Conservation (phyloP, 2,329 filamentous ascomycete genomes). For the Fusarium protoensiforme region DNA sequence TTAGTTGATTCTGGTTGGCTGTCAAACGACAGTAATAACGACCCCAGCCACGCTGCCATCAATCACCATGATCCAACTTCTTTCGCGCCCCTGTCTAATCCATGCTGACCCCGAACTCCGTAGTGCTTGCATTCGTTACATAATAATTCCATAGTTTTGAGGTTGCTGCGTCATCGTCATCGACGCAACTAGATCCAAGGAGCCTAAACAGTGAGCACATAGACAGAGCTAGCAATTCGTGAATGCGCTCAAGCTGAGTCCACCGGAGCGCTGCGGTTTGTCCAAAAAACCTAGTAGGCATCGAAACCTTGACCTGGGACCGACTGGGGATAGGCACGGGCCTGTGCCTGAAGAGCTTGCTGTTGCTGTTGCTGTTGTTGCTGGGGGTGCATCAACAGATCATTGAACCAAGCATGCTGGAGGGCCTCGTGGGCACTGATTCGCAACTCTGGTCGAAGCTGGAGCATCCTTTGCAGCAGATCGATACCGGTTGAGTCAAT, state of each 20-base stretch:
- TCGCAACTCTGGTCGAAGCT: constrained; percentile 89
- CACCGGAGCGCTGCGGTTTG: neutral
- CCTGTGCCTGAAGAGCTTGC: constrained; percentile 56
- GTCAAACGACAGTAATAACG: constrained; percentile 5
- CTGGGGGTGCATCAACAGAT: constrained; percentile 70
- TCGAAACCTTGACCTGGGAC: constrained; percentile 54
- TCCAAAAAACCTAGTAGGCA: constrained; percentile 44
- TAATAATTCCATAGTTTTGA: constrained; percentile 22
- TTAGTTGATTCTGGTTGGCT: constrained; percentile 25
- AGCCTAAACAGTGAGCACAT: neutral
- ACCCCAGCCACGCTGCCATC: constrained; percentile 14
- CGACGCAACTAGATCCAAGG: constrained; percentile 12
- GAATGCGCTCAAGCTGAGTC: neutral
- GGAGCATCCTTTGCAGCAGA: constrained; percentile 89
- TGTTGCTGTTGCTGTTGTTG: constrained; percentile 53
- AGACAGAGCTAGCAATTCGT: constrained; percentile 9
- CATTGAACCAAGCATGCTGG: constrained; percentile 91
- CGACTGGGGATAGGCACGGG: constrained; percentile 52
- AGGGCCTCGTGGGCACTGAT: constrained; percentile 89
- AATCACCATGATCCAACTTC: constrained; percentile 29
- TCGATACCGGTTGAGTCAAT: constrained; percentile 91
- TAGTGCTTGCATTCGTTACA: constrained; percentile 27
- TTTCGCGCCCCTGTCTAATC: constrained; percentile 35
- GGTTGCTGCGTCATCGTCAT: neutral
- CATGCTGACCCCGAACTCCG: constrained; percentile 39